phyloP scores from a whole-genome alignment of 306 rosid genomes.

The Arachis stenosperma region DNA sequence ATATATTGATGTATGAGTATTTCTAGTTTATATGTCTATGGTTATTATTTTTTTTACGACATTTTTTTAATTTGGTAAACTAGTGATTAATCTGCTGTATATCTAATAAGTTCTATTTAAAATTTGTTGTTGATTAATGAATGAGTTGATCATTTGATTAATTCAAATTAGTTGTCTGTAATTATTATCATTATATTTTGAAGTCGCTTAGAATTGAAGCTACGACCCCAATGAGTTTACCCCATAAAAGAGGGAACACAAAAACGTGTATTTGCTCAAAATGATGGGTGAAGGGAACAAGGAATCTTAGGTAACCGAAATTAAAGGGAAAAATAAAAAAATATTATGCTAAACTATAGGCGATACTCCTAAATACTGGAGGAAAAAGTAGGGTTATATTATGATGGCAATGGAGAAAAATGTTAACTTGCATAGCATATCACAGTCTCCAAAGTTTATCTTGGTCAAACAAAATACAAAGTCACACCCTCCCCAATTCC shows the following conservation, averaged over 20 bases:
- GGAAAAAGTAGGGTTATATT: conserved; percentile 34
- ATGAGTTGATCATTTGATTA: too few relatives aligned
- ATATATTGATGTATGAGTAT: too few relatives aligned
- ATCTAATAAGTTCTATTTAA: too few relatives aligned
- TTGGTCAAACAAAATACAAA: conserved; percentile 58
- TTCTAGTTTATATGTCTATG: too few relatives aligned
- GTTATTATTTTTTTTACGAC: too few relatives aligned
- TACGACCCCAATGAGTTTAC: conserved; percentile 26
- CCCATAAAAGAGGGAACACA: conserved; percentile 43
- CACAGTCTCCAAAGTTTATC: conserved; percentile 56
- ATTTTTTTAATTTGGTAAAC: too few relatives aligned
- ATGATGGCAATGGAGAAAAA: conserved; percentile 36
- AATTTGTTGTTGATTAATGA: too few relatives aligned
- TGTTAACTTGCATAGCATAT: conserved; percentile 19
- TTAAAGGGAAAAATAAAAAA: conserved; percentile 13
- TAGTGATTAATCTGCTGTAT: too few relatives aligned
- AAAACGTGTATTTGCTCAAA: conserved; percentile 42
- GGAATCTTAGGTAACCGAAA: conserved; percentile 65
- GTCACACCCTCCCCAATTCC: conserved; percentile 63
- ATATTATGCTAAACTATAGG: conserved; percentile 41
- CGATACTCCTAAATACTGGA: conserved; percentile 43
- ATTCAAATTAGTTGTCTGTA: too few relatives aligned
- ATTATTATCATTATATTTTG: too few relatives aligned
- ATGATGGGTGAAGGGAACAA: conserved; percentile 61
- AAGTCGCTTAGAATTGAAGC: conserved; percentile 23